Conservation (phyloP, 352 stramenopile genomes). For the Globisporangium spiculum region DNA sequence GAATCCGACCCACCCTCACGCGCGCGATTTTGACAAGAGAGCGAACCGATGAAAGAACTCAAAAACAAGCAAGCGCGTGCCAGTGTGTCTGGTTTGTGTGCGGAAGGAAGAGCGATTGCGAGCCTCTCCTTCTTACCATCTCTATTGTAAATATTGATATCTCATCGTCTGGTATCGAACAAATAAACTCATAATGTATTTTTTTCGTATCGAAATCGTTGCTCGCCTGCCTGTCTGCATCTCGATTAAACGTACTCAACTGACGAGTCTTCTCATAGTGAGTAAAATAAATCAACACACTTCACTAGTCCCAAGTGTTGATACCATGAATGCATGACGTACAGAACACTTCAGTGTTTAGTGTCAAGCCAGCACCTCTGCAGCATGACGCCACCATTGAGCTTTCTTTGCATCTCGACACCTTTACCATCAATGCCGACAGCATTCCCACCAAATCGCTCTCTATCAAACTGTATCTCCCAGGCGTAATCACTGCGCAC, state of each 20-base stretch:
- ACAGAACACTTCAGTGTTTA: background rate
- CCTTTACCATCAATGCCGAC: no score
- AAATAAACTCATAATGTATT: conserved; percentile 14
- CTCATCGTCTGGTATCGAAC: background rate
- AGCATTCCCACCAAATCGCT: background rate
- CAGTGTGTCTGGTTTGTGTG: background rate
- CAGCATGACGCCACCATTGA: no score
- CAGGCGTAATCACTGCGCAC: background rate
- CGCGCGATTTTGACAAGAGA: background rate
- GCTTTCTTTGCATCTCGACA: no score
- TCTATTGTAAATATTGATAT: conserved; percentile 8
- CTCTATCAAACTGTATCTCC: background rate
- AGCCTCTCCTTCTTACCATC: background rate
- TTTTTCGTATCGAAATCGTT: background rate
- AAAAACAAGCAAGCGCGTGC: background rate
- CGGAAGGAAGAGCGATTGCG: background rate
- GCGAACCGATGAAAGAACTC: background rate
- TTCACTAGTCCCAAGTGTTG: background rate
- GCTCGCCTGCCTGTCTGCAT: background rate
- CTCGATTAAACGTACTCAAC: no score
- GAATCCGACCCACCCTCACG: background rate
- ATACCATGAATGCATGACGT: background rate
- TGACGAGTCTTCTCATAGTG: no score
- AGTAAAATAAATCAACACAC: no score
- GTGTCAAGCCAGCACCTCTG: no score